Evolutionary conservation across 495 filamentous ascomycete genomes (phyloP), one percentile per base, ranked within the genome.

Genomic region (Penicillium alfredii): DNA sequence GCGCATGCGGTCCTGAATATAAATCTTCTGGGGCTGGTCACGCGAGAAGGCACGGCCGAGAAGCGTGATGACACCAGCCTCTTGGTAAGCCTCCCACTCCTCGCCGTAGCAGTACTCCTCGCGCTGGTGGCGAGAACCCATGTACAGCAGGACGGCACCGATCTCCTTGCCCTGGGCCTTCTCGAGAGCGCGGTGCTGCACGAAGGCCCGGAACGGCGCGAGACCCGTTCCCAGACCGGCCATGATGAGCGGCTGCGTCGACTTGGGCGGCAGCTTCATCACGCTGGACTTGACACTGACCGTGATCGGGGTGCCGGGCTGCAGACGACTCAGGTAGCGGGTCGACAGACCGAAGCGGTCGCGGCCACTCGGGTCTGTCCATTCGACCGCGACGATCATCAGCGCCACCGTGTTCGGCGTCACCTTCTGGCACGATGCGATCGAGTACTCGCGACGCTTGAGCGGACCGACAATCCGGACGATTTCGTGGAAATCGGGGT

Each of bases 21-120:
- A 98, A 42, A 98, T 94, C 80, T 98, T 98, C 73, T 96, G 74
- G 12, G 84, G 80, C 75, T 98, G 92, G 55, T 98, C 92, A 49
- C 92, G 81, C 33, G 86, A 94, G 77, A 98, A 98, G 10, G 92
- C 92, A 29, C 86, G 78, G 15, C 93, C 93, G 13, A 98, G 78
- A 19, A 94, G 74, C 4, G 93, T 97, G 61, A 98, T 86, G 47
- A 98, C 82, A 37, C 92, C 92, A 1, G 93, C 88, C 36, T 88
- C 88, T 58, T 90, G 77, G 61, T 98, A 98, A 3, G 92, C 92
- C 63, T 98, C 93, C 92, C 92, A 98, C 61, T 98, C 92, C 68
- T 98, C 92, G 45, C 92, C 92, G 54, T 98, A 98, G 29, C 95
- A 83, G 61, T 98, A 98, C 67, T 98, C 92, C 67, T 98, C 93